phyloP scores from a whole-genome alignment of 1,284 basidiomycete species.

The Cutaneotrichosporon spelunceum region DNA sequence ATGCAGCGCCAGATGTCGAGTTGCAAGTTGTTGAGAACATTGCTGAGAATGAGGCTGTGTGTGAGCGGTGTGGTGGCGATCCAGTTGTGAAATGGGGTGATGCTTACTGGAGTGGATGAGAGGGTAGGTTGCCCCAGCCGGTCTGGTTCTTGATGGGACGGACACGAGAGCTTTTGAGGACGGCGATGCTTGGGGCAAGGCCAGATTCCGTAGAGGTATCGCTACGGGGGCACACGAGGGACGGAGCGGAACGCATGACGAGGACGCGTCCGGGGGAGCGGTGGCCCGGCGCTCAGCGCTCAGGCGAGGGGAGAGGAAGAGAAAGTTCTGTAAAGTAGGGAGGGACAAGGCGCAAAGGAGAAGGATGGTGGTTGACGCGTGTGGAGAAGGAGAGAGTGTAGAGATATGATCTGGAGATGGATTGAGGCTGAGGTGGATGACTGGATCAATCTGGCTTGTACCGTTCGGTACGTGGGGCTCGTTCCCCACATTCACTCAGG shows the following conservation, averaged over 20 bases:
- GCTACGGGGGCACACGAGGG: not conserved
- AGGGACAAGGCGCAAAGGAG: not conserved
- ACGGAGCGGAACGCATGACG: not conserved
- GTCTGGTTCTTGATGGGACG: conserved; percentile 24
- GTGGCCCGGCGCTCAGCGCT: conserved; percentile 3
- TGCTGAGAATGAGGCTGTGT: not conserved
- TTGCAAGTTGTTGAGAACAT: not conserved
- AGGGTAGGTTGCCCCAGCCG: conserved; percentile 21
- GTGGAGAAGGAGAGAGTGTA: not conserved
- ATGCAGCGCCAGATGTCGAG: conserved; percentile 2
- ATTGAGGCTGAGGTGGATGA: too few species aligned
- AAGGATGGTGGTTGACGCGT: not conserved
- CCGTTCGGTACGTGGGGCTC: too few species aligned
- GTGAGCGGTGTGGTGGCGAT: not conserved
- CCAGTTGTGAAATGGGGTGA: not conserved
- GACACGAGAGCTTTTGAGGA: conserved; percentile 24
- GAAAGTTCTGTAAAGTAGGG: not conserved
- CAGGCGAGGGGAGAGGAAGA: not conserved
- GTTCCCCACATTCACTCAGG: too few species aligned
- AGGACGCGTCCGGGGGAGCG: conserved; percentile 7
- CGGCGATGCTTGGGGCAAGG: conserved; percentile 16
- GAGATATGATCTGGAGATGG: too few species aligned
- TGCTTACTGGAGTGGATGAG: not conserved
- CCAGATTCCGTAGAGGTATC: not conserved
- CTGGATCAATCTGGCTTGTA: too few species aligned